phyloP scores from a whole-genome alignment of 2,329 filamentous ascomycete species.

The Trichoderma sp. region DNA sequence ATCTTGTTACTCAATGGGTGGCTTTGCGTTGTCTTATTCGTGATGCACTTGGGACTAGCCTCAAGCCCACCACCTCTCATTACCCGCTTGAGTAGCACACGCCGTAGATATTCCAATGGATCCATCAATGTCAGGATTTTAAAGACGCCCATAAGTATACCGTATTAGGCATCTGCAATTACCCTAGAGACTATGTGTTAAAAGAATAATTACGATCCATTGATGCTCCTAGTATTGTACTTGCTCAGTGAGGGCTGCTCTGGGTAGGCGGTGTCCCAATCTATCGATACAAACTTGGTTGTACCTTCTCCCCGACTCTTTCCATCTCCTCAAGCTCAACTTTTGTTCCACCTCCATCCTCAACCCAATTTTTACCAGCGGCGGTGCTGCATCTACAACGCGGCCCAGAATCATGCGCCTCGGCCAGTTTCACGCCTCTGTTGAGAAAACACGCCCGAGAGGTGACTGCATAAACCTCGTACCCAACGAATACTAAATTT shows the following conservation, averaged over 20 bases:
- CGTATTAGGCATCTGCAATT: neutral
- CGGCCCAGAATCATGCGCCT: neutral
- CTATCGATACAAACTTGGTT: neutral
- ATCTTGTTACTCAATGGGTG: neutral
- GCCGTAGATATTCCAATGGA: neutral
- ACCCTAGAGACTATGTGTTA: neutral
- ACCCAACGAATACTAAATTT: neutral
- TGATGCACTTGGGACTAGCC: neutral
- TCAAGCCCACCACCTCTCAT: neutral
- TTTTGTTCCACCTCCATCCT: neutral
- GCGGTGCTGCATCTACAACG: neutral
- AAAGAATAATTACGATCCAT: too few species aligned
- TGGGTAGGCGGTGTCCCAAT: neutral
- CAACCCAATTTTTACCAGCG: neutral
- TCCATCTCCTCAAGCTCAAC: neutral
- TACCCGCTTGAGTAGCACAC: neutral
- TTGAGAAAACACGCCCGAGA: neutral
- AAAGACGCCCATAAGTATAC: neutral
- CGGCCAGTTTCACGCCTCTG: neutral
- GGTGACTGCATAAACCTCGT: neutral
- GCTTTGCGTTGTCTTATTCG: neutral
- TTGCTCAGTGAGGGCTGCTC: neutral
- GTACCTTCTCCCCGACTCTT: neutral
- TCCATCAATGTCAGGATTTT: neutral
- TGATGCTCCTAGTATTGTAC: too few species aligned